A percentile compares a stretch with the other conserved stretches of the same genome.
phyloP scores from a whole-genome alignment of 73 alveolate species.

The Loxodes magnus region DNA sequence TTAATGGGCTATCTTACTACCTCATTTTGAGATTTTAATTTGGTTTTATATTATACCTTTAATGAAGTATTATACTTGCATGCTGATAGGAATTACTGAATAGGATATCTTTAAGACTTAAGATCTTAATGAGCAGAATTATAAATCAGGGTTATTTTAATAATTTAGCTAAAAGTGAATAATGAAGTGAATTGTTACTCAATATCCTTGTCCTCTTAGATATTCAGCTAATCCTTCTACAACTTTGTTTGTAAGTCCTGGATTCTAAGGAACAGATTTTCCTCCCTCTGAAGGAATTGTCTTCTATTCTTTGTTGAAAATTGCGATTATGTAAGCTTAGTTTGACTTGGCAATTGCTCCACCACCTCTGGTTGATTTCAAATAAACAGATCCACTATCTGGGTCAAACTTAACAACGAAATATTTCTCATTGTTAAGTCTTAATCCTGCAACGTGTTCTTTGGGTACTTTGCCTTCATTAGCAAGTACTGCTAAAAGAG shows the following conservation, averaged over 20 bases:
- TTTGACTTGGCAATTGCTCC: background rate
- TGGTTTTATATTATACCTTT: too few species aligned
- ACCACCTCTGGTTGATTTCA: background rate
- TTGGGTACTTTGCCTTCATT: background rate
- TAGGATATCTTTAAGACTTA: too few species aligned
- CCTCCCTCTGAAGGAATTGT: background rate
- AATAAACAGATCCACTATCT: background rate
- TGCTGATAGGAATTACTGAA: too few species aligned
- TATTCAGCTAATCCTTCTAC: background rate
- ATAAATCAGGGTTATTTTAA: too few species aligned
- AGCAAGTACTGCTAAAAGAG: background rate
- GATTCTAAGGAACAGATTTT: background rate
- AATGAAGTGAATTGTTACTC: too few species aligned
- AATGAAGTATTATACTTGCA: too few species aligned
- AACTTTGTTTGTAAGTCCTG: background rate
- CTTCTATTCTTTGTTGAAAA: background rate
- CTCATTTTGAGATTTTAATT: too few species aligned
- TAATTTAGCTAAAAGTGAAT: too few species aligned
- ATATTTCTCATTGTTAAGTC: background rate
- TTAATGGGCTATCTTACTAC: too few species aligned
- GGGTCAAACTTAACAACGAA: background rate
- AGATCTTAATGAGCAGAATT: too few species aligned
- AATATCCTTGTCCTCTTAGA: background rate
- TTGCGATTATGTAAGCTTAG: background rate
- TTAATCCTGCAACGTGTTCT: background rate